Evolutionary conservation across 2,329 filamentous ascomycete genomes (phyloP), one percentile per base, ranked within the genome.

Genomic region (Colletotrichum cuscutae): DNA sequence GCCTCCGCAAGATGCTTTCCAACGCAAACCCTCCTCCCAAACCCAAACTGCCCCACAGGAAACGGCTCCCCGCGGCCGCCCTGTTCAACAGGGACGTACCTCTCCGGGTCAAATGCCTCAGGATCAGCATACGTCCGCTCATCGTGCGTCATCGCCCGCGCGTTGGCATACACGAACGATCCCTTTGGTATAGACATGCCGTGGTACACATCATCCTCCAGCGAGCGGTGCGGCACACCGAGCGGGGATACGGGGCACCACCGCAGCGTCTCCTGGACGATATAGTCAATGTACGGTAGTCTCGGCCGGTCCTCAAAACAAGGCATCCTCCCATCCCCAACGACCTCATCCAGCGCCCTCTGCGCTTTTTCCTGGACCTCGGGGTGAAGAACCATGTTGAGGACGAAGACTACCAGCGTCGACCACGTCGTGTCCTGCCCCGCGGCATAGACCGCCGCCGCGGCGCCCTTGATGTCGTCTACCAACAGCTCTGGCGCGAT

Each of bases 181-280:
- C 89, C 89, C 9, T 85, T 86, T 2, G 88, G 89, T 54, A 91
- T 90, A 68, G 85, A 84, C 78, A 88, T 87, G 24, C 86, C 89
- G 12, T 86, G 80, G 76, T 90, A 91, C 6, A 85, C 80, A 64
- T 91, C 89, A 61, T 91, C 89, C 54, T 86, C 53, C 11, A 64
- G 24, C 1, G 68, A 67, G 46, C 81, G 84, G 77, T 91, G 89
- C 1, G 89, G 89, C 42, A 91, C 86, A 1, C 85, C 87, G 1
- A 88, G 77, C 0, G 86, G 85, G 4, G 82, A 84, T 1, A 88
- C 78, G 3, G 86, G 86, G 30, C 79, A 79, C 81, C 83, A 86
- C n/a, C 86, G 81, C 30, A 83, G 78, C 3, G 82, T 82, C 73
- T 89, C 87, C 56, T 87, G 81, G 5, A 88, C 77, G 15, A 89